Evolutionary conservation across 257 asterid species (phyloP).

Genomic region (Rhazya stricta): DNA sequence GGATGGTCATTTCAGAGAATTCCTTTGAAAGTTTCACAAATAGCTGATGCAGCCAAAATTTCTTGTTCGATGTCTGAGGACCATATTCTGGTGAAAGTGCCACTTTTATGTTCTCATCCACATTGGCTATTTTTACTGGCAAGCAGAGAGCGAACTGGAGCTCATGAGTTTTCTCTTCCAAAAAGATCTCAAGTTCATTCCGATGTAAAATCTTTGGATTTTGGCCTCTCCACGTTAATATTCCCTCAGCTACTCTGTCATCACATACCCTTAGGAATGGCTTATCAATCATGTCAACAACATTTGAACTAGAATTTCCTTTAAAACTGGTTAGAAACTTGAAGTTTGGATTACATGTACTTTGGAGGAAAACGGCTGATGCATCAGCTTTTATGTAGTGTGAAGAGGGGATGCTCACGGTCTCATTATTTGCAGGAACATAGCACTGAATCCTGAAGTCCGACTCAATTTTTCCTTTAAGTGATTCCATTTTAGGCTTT

Average conservation of each 20-base stretch:
- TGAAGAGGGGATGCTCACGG: slow-evolving; percentile 48
- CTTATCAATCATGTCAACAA: slow-evolving; percentile 16
- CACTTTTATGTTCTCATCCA: slow-evolving; percentile 14
- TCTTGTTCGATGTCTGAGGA: slow-evolving; percentile 17
- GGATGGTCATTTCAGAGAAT: slow-evolving; percentile 30
- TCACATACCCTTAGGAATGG: slow-evolving; percentile 47
- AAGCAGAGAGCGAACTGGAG: slow-evolving; percentile 47
- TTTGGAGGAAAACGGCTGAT: slow-evolving; percentile 52
- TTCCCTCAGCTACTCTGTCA: slow-evolving; percentile 65
- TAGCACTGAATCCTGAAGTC: slow-evolving; percentile 57
- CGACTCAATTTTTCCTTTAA: slow-evolving; percentile 47
- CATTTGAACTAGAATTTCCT: slow-evolving; percentile 19
- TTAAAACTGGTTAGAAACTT: slow-evolving; percentile 35
- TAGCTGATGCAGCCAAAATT: slow-evolving; percentile 31
- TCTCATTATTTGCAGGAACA: slow-evolving; percentile 69
- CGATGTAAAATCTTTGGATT: slow-evolving; percentile 36
- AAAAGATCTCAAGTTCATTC: slow-evolving; percentile 34
- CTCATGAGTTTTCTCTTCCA: slow-evolving; percentile 39
- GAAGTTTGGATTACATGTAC: slow-evolving; percentile 61
- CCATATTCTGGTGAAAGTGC: slow-evolving; percentile 8
- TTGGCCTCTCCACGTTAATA: slow-evolving; percentile 36
- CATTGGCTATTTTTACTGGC: slow-evolving; percentile 24
- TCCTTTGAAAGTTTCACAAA: slow-evolving; percentile 27
- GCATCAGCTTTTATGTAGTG: slow-evolving; percentile 49
- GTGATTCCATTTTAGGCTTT: slow-evolving; percentile 66